Evolutionary conservation across 441 rosid species (phyloP), one percentile per base, ranked within the genome.

Genomic region (Monsonia emarginata): DNA sequence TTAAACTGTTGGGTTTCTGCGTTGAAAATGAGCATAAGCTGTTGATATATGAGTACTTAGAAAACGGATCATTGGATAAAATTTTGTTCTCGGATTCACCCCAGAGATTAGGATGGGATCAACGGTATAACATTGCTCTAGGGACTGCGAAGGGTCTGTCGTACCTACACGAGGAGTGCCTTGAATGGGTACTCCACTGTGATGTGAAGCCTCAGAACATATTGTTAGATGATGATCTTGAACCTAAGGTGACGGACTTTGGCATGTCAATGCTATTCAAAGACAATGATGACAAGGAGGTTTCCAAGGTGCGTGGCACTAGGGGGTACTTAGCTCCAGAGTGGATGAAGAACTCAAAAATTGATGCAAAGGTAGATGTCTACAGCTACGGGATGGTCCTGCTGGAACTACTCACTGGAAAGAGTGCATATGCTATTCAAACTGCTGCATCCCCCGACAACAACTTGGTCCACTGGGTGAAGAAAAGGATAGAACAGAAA

Each of bases 81-180:
- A 24, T 60, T 42, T 67, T 75, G 34, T 77, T 67, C 31, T 14
- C 14, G 0, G 65, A 61, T 42, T 26, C 75, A 4, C 24, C 58
- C 16, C 11, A 61, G 21, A 3, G 24, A 18, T 28, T 78, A 10
- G 62, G 68, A 42, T 78, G 73, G 77, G 61, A 67, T 14, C 50
- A 78, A 4, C 32, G 77, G 44, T 72, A 68, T 19, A 58, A 64
- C 42, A 50, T 75, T n/a, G 77, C 79, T 0, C 27, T 76, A 0
- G 82, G 78, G 22, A 63, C 72, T 4, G 75, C 82, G 5, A 76
- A 48, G 67, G 72, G 79, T 27, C 70, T 69, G 64, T 64, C 79
- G 14, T 76, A 76, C 52, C 62, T 34, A 8, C 40, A 34, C 40
- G 40, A 34, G 40, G 40, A 34, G 40, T 34, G 40, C 10, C 13